Conservation (phyloP, 441 rosid species). For the Pelargonium australe region DNA sequence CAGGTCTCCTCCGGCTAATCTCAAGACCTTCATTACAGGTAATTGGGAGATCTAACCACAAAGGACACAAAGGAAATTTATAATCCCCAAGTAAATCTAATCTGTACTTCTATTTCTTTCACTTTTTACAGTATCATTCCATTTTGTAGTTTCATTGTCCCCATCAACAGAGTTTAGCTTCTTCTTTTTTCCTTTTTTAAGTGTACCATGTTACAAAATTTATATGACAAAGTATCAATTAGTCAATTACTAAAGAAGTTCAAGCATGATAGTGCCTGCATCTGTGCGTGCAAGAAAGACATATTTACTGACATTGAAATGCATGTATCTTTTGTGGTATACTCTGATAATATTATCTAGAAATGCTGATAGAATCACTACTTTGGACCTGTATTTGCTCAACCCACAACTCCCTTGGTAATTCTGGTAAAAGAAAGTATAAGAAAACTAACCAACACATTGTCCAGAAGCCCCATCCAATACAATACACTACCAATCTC, state of each 20-base stretch:
- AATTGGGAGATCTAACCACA: background rate
- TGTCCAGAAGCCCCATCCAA: constrained; percentile 95
- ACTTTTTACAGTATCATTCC: background rate
- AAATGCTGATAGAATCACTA: too few relatives aligned
- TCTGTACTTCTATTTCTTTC: background rate
- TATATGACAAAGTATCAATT: background rate
- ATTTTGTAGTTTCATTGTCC: background rate
- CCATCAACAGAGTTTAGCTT: background rate
- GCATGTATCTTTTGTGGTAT: background rate
- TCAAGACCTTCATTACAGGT: background rate
- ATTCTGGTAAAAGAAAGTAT: constrained; percentile 17
- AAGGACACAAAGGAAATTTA: background rate
- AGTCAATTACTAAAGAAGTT: background rate
- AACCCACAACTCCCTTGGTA: too few relatives aligned
- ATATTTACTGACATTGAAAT: background rate
- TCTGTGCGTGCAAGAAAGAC: background rate
- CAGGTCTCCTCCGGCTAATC: background rate
- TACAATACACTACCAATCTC: constrained; percentile 96
- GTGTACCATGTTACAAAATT: background rate
- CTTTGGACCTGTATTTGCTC: too few relatives aligned
- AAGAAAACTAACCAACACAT: constrained; percentile 68
- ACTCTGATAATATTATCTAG: too few relatives aligned
- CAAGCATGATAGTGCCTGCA: background rate
- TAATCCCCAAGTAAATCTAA: background rate
- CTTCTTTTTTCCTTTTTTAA: too few relatives aligned